Percentiles rank a stretch among this genome's conserved stretches.
Conservation (phyloP, 495 filamentous ascomycete genomes). For the Bacidia gigantensis region DNA sequence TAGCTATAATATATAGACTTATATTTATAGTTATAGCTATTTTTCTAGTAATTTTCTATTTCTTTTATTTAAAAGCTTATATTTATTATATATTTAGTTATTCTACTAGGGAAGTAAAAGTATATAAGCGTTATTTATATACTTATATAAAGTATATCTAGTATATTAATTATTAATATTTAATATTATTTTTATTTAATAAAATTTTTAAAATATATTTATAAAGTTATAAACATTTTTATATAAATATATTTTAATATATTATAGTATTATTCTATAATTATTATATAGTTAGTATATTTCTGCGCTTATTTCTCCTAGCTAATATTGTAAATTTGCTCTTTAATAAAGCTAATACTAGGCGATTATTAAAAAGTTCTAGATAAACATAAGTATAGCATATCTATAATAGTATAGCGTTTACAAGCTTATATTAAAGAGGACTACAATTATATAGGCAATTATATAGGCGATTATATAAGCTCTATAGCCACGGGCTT, state of each 20-base stretch:
- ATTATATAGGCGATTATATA: neutral
- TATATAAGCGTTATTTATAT: neutral
- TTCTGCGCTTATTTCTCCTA: neutral
- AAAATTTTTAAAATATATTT: neutral
- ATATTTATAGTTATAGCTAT: too few relatives aligned
- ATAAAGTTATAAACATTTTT: neutral
- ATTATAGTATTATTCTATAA: neutral
- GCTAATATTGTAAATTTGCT: too few relatives aligned
- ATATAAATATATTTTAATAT: slow-evolving; percentile 1
- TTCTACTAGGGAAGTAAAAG: too few relatives aligned
- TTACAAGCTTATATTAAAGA: too few relatives aligned
- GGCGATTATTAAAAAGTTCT: too few relatives aligned
- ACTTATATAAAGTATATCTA: neutral
- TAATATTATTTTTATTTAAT: neutral
- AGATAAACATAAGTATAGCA: too few relatives aligned
- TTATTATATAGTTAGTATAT: neutral
- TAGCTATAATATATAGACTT: too few relatives aligned
- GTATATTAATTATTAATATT: neutral
- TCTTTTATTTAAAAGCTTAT: too few relatives aligned
- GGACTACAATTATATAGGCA: neutral
- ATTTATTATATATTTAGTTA: too few relatives aligned
- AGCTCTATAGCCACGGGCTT: neutral
- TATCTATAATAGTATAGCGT: too few relatives aligned
- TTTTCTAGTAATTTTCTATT: too few relatives aligned
- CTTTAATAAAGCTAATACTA: too few relatives aligned